Evolutionary conservation across 164 flowering plant species (phyloP), one percentile per base, ranked within the genome.

Genomic region (Vitis amurensis): DNA sequence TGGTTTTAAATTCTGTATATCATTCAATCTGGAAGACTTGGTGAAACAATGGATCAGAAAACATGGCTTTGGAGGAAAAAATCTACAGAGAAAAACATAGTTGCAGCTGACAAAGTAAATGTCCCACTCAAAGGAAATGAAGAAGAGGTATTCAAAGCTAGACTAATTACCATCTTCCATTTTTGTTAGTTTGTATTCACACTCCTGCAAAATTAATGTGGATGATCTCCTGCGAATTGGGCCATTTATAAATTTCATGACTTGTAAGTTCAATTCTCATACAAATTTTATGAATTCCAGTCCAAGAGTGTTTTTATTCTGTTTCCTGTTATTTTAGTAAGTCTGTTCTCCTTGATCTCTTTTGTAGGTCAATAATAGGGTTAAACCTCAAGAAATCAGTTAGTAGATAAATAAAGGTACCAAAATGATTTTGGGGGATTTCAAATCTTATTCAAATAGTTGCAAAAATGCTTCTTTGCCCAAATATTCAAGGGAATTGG

Each of bases 11-110:
- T 14, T 14, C 55, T 50, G 31, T 30, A 8, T 37, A 58, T 27
- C 62, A 52, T 63, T 53, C 16, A 61, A 65, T 10, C 52, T 5
- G 73, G 56, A 66, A 19, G 16, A 30, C 19, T 1, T 47, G 56
- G 19, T 55, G 61, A 37, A 70, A 48, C 7, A 11, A 84, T 85
- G 87, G 91, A 86, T 66, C 78, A 82, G 12, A 88, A 85, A 61
- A 13, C 85, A 60, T 85, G 90, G 90, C 80, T 71, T 53, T 88
- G 92, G 92, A 84, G 81, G 81, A 85, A 85, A 70, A 88, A 76
- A 77, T 80, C 88, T 2, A 52, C 75, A 2, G 91, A 81, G 72
- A 85, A 84, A 77, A 74, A 60, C 37, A 63, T 59, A n/a, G 60
- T 50, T 51, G 70, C 77, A 30, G 59, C 68, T 48, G 85, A 83